Conservation (phyloP, 2,329 filamentous ascomycete genomes). For the Ceratocystis colombiana region DNA sequence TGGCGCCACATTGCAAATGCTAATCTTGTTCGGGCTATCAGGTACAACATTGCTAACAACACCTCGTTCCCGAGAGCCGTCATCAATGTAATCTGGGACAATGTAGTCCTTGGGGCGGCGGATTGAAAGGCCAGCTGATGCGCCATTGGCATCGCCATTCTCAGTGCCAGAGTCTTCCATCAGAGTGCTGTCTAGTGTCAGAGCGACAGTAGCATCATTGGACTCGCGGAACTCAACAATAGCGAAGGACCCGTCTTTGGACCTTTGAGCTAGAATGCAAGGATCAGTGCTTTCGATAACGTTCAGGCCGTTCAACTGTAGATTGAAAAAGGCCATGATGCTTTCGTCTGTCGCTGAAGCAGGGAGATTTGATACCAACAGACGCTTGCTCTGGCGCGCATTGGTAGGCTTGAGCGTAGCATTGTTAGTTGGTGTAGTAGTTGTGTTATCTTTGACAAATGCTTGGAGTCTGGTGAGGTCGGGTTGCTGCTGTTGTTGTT, state of each 20-base stretch:
- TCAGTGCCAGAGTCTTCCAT: conserved; percentile 57
- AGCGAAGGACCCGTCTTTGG: conserved; percentile 68
- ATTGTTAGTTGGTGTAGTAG: conserved; percentile 48
- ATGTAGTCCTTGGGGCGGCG: conserved; percentile 94
- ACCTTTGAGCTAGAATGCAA: conserved; percentile 72
- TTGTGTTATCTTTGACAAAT: conserved; percentile 69
- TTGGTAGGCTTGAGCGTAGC: conserved; percentile 85
- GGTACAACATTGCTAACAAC: conserved; percentile 71
- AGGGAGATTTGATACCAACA: conserved; percentile 79
- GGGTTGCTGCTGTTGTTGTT: conserved; percentile 75
- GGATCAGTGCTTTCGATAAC: conserved; percentile 75
- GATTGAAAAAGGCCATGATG: conserved; percentile 80
- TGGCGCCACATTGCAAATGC: conserved; percentile 75
- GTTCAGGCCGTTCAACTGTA: conserved; percentile 94
- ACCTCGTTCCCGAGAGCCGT: conserved; percentile 62
- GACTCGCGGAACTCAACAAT: conserved; percentile 83
- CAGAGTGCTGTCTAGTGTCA: conserved; percentile 78
- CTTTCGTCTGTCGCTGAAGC: conserved; percentile 61
- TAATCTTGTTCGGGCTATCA: conserved; percentile 91
- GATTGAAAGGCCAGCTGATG: conserved; percentile 57
- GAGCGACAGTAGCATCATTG: conserved; percentile 78
- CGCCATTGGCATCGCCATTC: conserved; percentile 45
- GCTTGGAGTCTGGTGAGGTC: conserved; percentile 88
- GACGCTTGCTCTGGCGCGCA: conserved; percentile 84
- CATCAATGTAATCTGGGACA: conserved; percentile 63